Base-by-base conservation (phyloP, 345 rosid species). In the Cardamine occulta region DNA sequence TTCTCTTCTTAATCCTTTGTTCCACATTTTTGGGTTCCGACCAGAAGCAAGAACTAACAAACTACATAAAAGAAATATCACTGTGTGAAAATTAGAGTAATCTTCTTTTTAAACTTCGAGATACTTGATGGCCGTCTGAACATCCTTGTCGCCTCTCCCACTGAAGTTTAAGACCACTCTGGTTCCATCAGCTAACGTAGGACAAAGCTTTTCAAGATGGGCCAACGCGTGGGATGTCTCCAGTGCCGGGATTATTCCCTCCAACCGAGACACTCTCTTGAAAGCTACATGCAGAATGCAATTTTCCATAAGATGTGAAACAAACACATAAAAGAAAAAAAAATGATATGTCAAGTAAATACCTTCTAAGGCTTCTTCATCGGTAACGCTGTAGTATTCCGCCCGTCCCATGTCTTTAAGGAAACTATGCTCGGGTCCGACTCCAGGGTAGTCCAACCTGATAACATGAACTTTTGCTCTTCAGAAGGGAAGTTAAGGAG, bases 401-500 rank as follows among this genome's bases (percentile, higher is more conserved):
- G 96, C 97, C 18, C 97, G 88, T 14, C 92, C 93, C 63, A 47
- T 73, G 60, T 94, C 98, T 81, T 94, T 94, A 80, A 94, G 80
- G 75, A 91, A 94, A 81, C 97, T 90, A 66, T 94, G 98, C 85
- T 94, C 98, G 4, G 98, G 98, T 82, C 98, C 98, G 64, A 94
- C 98, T 82, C 97, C 97, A 70, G 98, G 98, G 81, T 91, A 94
- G 80, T 91, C 98, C 96, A 91, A 85, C 60, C 97, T 94, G 78
- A 40, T 58, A 17, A 74, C 19, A 63, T 42, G 49, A 28, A 49
- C 28, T 2, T 71, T 66, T 2, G 34, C 32, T 51, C 59, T 34
- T 66, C 14, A 53, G 42, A 19, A 49, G 2, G 19, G 45, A 31
- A 32, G 31, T 8, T 28, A 48, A 48, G 19, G 70, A 47, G 35